These are phyloP conservation scores for Rhamnella rubrinervis DNA, from an alignment of 331 rosid species.

Conservation along the genomic window DNA sequence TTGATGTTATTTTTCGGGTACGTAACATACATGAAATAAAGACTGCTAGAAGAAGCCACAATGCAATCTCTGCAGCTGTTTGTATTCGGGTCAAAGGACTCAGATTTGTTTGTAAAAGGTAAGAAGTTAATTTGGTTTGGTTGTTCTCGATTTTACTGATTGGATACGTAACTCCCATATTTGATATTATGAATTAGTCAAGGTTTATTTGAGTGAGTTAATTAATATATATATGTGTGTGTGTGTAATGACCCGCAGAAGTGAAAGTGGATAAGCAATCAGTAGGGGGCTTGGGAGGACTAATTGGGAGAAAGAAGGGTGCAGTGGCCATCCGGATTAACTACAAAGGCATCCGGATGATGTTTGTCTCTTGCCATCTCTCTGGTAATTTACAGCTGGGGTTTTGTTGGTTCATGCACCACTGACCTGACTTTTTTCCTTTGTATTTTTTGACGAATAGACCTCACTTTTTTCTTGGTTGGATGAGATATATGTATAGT, in stretches of 20 bases:
- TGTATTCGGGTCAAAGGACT: slow-evolving; percentile 58
- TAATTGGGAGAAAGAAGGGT: slow-evolving; percentile 72
- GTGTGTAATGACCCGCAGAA: slow-evolving; percentile 25
- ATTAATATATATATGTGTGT: no score
- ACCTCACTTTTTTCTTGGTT: no score
- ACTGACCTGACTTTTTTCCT: no score
- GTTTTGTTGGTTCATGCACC: no score
- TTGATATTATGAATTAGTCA: no score
- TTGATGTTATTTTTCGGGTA: neutral
- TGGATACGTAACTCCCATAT: no score
- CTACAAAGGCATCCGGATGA: slow-evolving; percentile 60
- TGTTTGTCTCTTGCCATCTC: slow-evolving; percentile 78
- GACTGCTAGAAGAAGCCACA: slow-evolving; percentile 61
- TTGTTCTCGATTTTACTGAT: neutral
- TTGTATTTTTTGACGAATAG: no score
- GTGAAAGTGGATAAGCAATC: slow-evolving; percentile 53
- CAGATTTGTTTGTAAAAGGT: slow-evolving; percentile 49
- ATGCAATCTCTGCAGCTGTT: slow-evolving; percentile 80
- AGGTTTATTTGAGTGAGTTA: no score
- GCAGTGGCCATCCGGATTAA: slow-evolving; percentile 63
- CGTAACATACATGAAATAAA: slow-evolving; percentile 15
- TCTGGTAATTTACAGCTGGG: slow-evolving; percentile 36
- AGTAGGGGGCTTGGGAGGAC: slow-evolving; percentile 62
- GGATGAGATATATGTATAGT: no score
- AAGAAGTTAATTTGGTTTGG: neutral